Base-by-base conservation (phyloP, 208 protist species). In the Crithidia expoeki region DNA sequence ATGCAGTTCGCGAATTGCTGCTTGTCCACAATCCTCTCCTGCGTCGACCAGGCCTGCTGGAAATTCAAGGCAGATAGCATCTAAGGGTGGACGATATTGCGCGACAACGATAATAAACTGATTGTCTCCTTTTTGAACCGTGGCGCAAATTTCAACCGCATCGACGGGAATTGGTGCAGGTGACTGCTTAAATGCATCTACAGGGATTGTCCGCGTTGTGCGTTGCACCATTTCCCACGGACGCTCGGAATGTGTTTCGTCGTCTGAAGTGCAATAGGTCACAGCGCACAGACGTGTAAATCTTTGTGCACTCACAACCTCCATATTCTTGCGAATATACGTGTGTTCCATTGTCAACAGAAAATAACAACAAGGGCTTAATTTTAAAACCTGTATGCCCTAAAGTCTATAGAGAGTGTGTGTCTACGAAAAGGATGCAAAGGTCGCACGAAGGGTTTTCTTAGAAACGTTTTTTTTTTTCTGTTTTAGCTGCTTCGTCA, bases 21-120 rank as follows among this genome's bases (percentile, higher is more conserved):
- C 85, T 19, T 58, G 40, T 4, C 60, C 72, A 12, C 80, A 62
- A 61, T 66, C 76, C 73, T 96, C 92, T 14, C 68, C 74, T 1
- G 53, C 70, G 42, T 96, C 88, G 19, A 96, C 71, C 52, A 96
- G 77, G 2, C 92, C 92, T 17, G 89, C 86, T 17, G 92, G 92
- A 79, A 96, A 94, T 50, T 96, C 89, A 17, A 94, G 38, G 12
- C 73, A 75, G 4, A 92, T 34, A 9, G 76, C 70, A 76, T 92
- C 87, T 21, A 96, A 23, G 2, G 92, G 87, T 9, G 89, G 88
- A 25, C 92, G 83, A 76, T 93, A 96, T 55, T 96, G 92, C 21
- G 78, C 78, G 53, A 96, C 85, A 4, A 96, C 69, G 61, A 96
- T 80, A 32, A 94, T 51, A 59, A 81, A 91, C 28, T 52, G 68